These are phyloP conservation scores for Annona cherimola DNA, from an alignment of 164 flowering plant species.

Conservation along the genomic window DNA sequence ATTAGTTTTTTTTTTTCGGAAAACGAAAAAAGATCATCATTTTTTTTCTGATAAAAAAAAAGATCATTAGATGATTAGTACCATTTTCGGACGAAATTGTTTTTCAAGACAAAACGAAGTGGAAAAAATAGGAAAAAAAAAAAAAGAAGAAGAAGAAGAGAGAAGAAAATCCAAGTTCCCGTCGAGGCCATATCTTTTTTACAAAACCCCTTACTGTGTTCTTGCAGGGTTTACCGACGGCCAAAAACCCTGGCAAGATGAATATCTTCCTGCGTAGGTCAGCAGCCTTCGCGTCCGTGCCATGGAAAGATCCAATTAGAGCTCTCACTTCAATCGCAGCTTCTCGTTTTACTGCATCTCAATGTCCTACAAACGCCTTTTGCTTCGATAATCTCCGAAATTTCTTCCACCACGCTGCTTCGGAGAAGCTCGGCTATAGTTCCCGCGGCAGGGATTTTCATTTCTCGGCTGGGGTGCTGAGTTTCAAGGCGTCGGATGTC, in stretches of 20 bases:
- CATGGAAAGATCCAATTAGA: slow-evolving; percentile 20
- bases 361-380: neutral
- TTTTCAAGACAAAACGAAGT: no score
- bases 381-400: neutral
- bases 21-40: no score
- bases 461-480: slow-evolving; percentile 23
- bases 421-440: slow-evolving; percentile 11
- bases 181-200: no score
- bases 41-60: no score
- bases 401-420: neutral
- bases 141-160: no score
- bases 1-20: no score
- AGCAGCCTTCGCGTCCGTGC: slow-evolving; percentile 16
- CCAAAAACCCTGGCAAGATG: slow-evolving; percentile 14
- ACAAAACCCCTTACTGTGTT: no score
- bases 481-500: slow-evolving; percentile 27
- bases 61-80: no score
- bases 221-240: neutral
- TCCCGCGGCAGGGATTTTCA: slow-evolving; percentile 33
- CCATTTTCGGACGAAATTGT: no score
- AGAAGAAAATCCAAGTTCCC: no score
- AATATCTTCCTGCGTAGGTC: slow-evolving; percentile 22
- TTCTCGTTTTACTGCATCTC: slow-evolving; percentile 4
- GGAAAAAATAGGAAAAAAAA: no score
- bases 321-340: slow-evolving; percentile 21